A percentile compares a stretch with the other conserved stretches of the same genome.
These are phyloP conservation scores for Caloboletus inedulis DNA, from an alignment of 1,284 basidiomycete species.

Conservation along the genomic window DNA sequence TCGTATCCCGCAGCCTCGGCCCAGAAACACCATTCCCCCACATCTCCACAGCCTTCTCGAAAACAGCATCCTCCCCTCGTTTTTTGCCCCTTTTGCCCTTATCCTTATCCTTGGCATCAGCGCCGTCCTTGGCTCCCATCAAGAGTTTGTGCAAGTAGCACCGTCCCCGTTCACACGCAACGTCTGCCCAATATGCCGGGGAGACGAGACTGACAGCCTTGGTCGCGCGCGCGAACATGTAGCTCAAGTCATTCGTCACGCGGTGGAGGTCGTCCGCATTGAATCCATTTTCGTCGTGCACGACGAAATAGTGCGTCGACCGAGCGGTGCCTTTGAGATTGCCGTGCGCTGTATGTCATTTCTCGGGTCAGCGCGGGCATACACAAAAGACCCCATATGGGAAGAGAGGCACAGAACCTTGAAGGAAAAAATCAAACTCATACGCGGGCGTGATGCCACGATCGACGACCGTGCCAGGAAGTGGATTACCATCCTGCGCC, in stretches of 20 bases:
- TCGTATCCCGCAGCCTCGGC: conserved; percentile 51
- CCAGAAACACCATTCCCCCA: conserved; percentile 62
- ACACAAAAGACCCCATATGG: conserved; percentile 21
- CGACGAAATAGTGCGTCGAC: conserved; percentile 75
- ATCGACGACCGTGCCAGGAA: conserved; percentile 74
- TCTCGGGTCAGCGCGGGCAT: not conserved
- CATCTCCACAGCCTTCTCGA: conserved; percentile 45
- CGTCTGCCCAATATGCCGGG: conserved; percentile 73
- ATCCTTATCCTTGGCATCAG: conserved; percentile 1
- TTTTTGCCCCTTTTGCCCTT: conserved; percentile 10
- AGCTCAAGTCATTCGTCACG: conserved; percentile 58
- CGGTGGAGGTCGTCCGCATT: conserved; percentile 63
- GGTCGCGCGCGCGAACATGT: conserved; percentile 75
- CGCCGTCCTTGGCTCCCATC: conserved; percentile 36
- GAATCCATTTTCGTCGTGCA: conserved; percentile 71
- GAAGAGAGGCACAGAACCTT: conserved; percentile 37
- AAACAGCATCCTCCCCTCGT: conserved; percentile 24
- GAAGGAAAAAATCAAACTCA: conserved; percentile 74
- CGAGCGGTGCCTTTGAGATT: conserved; percentile 65
- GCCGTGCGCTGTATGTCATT: conserved; percentile 39
- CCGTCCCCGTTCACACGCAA: conserved; percentile 74
- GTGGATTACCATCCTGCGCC: conserved; percentile 64
- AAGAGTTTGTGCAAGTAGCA: conserved; percentile 70
- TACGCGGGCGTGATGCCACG: conserved; percentile 65
- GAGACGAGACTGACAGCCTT: conserved; percentile 78